Percentiles rank a stretch among this genome's conserved stretches.
These are phyloP conservation scores for Limonomyces culmigenus DNA, from an alignment of 1,284 basidiomycete species.

Conservation along the genomic window DNA sequence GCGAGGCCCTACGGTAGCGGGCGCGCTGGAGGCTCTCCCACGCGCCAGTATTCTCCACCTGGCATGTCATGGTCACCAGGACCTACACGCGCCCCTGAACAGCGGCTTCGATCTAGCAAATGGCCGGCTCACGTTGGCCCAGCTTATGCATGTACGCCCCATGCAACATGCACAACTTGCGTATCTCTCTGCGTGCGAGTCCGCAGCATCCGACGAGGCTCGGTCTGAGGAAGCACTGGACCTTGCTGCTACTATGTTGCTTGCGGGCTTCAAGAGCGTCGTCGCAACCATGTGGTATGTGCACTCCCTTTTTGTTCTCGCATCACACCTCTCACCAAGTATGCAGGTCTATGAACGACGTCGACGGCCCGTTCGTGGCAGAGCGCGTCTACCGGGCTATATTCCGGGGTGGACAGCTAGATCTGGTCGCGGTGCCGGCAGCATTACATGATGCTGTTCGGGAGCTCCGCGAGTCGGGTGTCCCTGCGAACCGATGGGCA, in stretches of 20 bases:
- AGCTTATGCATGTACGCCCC: conserved; percentile 6
- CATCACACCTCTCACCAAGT: not conserved
- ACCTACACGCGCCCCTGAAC: conserved; percentile 3
- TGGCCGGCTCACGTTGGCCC: conserved; percentile 5
- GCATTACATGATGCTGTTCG: conserved; percentile 3
- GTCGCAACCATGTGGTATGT: conserved; percentile 12
- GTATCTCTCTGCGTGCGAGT: conserved; percentile 12
- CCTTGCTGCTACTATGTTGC: conserved; percentile 11
- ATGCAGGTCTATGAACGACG: conserved; percentile 7
- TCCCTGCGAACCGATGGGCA: not conserved
- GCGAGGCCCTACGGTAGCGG: not conserved
- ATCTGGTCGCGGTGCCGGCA: not conserved
- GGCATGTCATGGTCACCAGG: conserved; percentile 9
- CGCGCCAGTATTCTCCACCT: conserved; percentile 8
- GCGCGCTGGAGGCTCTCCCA: conserved; percentile 3
- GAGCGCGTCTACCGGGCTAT: conserved; percentile 5
- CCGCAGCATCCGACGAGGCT: conserved; percentile 9
- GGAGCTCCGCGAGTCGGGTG: not conserved
- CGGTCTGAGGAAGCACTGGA: conserved; percentile 10
- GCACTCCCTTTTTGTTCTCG: not conserved
- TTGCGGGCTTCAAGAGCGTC: conserved; percentile 9
- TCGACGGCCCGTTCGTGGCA: conserved; percentile 6
- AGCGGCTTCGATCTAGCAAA: conserved; percentile 8
- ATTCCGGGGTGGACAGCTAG: not conserved
- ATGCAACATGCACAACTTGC: conserved; percentile 9